These are phyloP conservation scores for Stephania yunnanensis DNA, from an alignment of 164 flowering plant genomes.

Conservation along the genomic window DNA sequence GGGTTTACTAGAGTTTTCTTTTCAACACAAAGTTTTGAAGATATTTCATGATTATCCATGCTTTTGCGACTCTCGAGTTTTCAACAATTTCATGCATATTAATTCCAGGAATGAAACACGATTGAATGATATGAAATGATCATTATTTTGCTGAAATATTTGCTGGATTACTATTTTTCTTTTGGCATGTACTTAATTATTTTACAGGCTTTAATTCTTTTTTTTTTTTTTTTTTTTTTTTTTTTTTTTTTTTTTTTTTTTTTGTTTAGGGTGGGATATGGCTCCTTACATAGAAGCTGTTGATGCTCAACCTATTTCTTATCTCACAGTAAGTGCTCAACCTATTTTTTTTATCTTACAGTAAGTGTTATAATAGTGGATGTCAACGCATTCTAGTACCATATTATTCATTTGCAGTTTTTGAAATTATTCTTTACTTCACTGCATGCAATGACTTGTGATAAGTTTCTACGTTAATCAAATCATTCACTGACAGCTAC, in stretches of 20 bases:
- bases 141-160: neutral
- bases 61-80: neutral
- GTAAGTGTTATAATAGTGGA: conserved; percentile 38
- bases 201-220: neutral
- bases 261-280: conserved; percentile 84
- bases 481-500: neutral
- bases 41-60: neutral
- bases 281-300: conserved; percentile 94
- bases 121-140: neutral
- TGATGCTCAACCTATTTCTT: conserved; percentile 60
- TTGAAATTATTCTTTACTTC: neutral
- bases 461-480: neutral
- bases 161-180: neutral
- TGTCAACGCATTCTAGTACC: neutral
- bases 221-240: neutral
- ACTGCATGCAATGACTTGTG: neutral
- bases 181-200: neutral
- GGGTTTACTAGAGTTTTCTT: no score
- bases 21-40: neutral
- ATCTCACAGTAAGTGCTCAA: conserved; percentile 64
- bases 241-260: conserved; percentile 7
- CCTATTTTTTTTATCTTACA: conserved; percentile 36
- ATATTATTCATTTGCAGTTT: neutral
- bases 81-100: neutral
- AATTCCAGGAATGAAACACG: neutral